phyloP scores from a whole-genome alignment of 495 filamentous ascomycete species.

The Glonium stellatum region DNA sequence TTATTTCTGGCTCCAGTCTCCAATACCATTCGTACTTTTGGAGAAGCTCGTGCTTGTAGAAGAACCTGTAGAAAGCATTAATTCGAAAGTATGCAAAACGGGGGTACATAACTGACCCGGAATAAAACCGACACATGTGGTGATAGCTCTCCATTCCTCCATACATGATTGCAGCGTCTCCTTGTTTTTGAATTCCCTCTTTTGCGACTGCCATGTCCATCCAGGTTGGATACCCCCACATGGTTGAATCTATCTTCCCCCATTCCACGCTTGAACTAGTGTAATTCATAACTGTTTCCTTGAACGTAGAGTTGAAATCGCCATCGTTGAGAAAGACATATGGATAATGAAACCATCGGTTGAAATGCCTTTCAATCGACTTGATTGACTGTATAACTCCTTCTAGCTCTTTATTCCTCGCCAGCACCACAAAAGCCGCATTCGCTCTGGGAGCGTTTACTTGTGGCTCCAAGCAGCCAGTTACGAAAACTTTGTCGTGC shows the following conservation, averaged over 20 bases:
- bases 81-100: neutral
- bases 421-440: conserved; percentile 91
- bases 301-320: conserved; percentile 91
- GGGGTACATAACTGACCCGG: conserved; percentile 54
- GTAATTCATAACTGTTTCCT: conserved; percentile 80
- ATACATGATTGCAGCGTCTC: conserved; percentile 98
- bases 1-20: conserved; percentile 99
- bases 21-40: conserved; percentile 99
- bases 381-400: conserved; percentile 95
- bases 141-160: conserved; percentile 99
- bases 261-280: conserved; percentile 83
- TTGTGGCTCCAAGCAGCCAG: conserved; percentile 69
- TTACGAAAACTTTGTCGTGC: conserved; percentile 92
- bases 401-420: conserved; percentile 91
- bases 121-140: conserved; percentile 83
- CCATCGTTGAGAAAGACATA: conserved; percentile 99
- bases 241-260: conserved; percentile 80
- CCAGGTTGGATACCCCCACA: conserved; percentile 98
- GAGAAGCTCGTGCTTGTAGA: conserved; percentile 95
- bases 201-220: conserved; percentile 86
- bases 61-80: conserved; percentile 54
- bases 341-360: conserved; percentile 97
- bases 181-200: conserved; percentile 92
- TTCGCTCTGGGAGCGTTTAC: conserved; percentile 73
- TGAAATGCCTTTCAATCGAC: conserved; percentile 98